Evolutionary conservation across 805 yeast species (phyloP).

Genomic region (Yarrowia phangngaensis): DNA sequence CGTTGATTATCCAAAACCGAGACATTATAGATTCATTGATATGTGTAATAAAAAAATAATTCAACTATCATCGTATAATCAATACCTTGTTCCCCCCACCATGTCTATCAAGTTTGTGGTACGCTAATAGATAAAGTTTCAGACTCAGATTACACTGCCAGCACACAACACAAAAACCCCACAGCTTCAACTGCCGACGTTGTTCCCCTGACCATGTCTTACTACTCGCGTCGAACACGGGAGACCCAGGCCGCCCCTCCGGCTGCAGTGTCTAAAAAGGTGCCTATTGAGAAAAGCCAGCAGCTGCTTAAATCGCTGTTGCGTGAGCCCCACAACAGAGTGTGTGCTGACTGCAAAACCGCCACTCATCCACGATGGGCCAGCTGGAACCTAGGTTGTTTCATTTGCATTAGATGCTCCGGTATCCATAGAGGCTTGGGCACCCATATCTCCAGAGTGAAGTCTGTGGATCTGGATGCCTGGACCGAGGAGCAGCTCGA

Average conservation of each 20-base stretch:
- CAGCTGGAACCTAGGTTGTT: conserved; percentile 90
- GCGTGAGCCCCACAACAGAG: conserved; percentile 69
- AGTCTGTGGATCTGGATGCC: conserved; percentile 89
- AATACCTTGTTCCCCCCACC: no score
- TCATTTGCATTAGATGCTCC: conserved; percentile 84
- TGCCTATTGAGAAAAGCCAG: conserved; percentile 51
- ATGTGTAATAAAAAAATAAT: no score
- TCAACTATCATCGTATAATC: no score
- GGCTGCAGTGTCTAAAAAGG: conserved; percentile 32
- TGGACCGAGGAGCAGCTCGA: conserved; percentile 93
- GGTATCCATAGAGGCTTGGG: conserved; percentile 96
- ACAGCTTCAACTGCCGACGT: no score
- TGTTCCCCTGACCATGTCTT: conserved; percentile 24
- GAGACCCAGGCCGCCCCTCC: conserved; percentile 16
- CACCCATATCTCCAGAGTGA: conserved; percentile 88
- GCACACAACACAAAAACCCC: no score
- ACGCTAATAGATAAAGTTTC: no score
- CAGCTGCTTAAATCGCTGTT: conserved; percentile 71
- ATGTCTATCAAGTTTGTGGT: no score
- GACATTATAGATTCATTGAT: no score
- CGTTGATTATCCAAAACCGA: no score
- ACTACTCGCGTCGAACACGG: conserved; percentile 24
- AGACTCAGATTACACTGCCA: no score
- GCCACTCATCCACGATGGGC: conserved; percentile 97
- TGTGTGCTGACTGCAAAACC: conserved; percentile 89